Evolutionary conservation across 106 monocot genomes (phyloP).

Genomic region (Cymbidium sinense): DNA sequence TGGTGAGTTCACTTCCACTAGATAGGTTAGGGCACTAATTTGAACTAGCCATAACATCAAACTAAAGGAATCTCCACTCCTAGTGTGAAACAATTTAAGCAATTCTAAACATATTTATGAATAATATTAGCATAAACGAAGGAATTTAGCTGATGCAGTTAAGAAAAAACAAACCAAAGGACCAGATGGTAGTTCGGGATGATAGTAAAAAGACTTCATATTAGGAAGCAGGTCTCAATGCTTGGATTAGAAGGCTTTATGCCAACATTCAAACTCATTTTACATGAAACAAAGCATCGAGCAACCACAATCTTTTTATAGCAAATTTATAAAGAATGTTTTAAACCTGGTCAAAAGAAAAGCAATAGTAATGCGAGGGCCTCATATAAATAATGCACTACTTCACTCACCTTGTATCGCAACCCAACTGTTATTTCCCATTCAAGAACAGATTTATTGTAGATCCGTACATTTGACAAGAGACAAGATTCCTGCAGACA

Average conservation of each 20-base stretch:
- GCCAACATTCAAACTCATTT: background rate
- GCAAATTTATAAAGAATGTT: background rate
- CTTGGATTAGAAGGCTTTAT: background rate
- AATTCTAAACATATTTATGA: no score
- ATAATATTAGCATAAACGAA: no score
- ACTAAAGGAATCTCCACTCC: background rate
- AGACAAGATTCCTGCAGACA: slow-evolving; percentile 71
- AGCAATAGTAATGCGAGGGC: background rate
- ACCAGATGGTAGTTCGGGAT: no score
- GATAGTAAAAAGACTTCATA: no score
- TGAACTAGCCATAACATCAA: background rate
- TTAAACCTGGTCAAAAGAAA: background rate
- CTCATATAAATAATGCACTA: background rate
- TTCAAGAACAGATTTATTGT: slow-evolving; percentile 95
- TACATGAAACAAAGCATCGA: background rate
- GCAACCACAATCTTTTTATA: background rate
- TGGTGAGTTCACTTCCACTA: background rate
- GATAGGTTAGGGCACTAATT: background rate
- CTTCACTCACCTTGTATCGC: slow-evolving; percentile 58
- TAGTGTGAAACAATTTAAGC: background rate
- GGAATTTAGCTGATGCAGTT: no score
- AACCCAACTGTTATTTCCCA: slow-evolving; percentile 91
- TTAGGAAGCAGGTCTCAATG: no score
- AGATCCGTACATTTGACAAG: slow-evolving; percentile 83
- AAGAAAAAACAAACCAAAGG: no score